These are phyloP conservation scores for Eucalyptus polyanthemos DNA, from an alignment of 345 rosid genomes.

Conservation along the genomic window DNA sequence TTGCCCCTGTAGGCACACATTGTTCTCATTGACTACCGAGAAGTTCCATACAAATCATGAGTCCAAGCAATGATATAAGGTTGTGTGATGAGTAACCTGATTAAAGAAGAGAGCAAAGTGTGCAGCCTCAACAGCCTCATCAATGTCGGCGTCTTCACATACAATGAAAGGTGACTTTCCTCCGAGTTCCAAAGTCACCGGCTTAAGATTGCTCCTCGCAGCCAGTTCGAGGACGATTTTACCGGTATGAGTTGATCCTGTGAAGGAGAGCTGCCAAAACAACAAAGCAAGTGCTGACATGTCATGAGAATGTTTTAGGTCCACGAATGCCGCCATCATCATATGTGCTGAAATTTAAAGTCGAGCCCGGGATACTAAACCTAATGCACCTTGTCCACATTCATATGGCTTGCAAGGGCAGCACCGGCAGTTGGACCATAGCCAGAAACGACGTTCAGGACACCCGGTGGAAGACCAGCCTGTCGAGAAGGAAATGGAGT, in stretches of 20 bases:
- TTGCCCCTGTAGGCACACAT: constrained; percentile 48
- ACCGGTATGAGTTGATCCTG: constrained; percentile 75
- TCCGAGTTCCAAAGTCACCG: constrained; percentile 92
- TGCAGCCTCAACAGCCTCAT: constrained; percentile 82
- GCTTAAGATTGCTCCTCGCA: constrained; percentile 86
- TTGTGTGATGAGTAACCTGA: constrained; percentile 24
- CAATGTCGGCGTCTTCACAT: constrained; percentile 81
- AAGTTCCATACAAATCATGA: neutral
- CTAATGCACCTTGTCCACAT: constrained; percentile 71
- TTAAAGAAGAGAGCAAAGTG: constrained; percentile 85
- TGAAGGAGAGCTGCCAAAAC: constrained; percentile 63
- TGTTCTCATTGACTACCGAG: neutral
- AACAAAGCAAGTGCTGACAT: neutral
- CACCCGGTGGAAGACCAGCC: constrained; percentile 93
- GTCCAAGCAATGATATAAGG: neutral
- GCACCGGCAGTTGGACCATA: constrained; percentile 80
- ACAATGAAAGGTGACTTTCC: constrained; percentile 91
- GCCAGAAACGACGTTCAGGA: constrained; percentile 69
- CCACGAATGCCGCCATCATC: neutral
- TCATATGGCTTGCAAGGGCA: constrained; percentile 77
- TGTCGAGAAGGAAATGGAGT: neutral
- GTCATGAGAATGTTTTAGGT: neutral
- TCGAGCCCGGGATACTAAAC: neutral
- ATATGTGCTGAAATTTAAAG: neutral
- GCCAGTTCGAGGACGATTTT: constrained; percentile 58